phyloP scores from a whole-genome alignment of 176 grass and related monocot genomes.

The Musa acuminata region DNA sequence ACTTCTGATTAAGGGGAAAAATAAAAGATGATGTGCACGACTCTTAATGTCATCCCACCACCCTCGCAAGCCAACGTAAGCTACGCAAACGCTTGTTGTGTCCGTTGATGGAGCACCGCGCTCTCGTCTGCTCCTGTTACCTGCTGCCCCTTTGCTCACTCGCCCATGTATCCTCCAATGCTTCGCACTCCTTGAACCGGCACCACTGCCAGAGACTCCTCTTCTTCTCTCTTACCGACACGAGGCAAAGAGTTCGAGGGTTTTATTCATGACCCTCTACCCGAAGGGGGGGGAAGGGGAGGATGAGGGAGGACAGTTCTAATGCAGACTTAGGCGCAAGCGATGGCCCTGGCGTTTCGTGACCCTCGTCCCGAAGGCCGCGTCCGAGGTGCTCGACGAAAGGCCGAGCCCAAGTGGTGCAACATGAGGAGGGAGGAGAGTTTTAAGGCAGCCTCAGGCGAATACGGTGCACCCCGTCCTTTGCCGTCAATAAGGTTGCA shows the following conservation, averaged over 20 bases:
- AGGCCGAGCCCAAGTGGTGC: slow-evolving; percentile 25
- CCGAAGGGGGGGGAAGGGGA: background rate
- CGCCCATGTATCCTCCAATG: background rate
- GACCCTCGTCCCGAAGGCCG: too few relatives aligned
- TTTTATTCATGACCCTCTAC: background rate
- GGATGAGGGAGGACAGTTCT: slow-evolving; percentile 30
- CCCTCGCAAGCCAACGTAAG: background rate
- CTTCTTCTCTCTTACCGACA: slow-evolving; percentile 11
- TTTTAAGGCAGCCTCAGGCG: slow-evolving; percentile 47
- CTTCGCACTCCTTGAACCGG: background rate
- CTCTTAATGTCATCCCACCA: too few relatives aligned
- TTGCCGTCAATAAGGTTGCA: slow-evolving; percentile 22
- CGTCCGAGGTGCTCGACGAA: slow-evolving; percentile 30
- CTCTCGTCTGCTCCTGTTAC: slow-evolving; percentile 44
- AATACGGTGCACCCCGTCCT: slow-evolving; percentile 20
- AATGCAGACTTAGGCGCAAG: slow-evolving; percentile 41
- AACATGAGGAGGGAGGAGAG: slow-evolving; percentile 26
- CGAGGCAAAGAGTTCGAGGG: slow-evolving; percentile 7
- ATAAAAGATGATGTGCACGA: too few relatives aligned
- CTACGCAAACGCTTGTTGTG: background rate
- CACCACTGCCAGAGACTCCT: slow-evolving; percentile 8
- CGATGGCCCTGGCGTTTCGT: slow-evolving; percentile 5
- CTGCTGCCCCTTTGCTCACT: slow-evolving; percentile 22
- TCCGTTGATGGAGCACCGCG: slow-evolving; percentile 51
- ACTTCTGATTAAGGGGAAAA: too few relatives aligned